These are phyloP conservation scores for Cetradonia linearis DNA, from an alignment of 495 filamentous ascomycete species.

Conservation along the genomic window DNA sequence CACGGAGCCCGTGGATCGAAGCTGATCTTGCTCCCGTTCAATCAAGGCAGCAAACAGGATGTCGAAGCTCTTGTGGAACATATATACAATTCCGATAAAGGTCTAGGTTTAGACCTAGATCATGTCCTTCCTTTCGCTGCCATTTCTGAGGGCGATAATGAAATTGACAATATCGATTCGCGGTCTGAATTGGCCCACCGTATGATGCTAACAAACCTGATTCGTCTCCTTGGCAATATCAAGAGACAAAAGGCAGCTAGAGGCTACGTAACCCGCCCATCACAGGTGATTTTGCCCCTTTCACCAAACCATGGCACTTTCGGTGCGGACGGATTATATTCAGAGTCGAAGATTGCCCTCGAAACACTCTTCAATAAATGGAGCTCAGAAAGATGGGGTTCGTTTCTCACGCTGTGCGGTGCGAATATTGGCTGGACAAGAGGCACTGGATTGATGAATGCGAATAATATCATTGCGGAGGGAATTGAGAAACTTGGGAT, in stretches of 20 bases:
- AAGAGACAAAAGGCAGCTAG: slow-evolving; percentile 18
- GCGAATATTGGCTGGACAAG: slow-evolving; percentile 27
- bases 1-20: slow-evolving; percentile 22
- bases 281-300: slow-evolving; percentile 26
- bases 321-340: slow-evolving; percentile 27
- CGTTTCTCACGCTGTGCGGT: slow-evolving; percentile 24
- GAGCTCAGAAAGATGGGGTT: slow-evolving; percentile 23
- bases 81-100: slow-evolving; percentile 21
- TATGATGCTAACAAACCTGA: slow-evolving; percentile 23
- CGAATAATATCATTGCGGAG: slow-evolving; percentile 22
- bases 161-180: slow-evolving; percentile 23
- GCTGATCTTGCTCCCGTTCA: slow-evolving; percentile 26
- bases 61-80: slow-evolving; percentile 20
- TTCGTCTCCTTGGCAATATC: slow-evolving; percentile 21
- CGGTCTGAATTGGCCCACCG: slow-evolving; percentile 25
- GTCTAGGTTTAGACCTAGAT: slow-evolving; percentile 23
- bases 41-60: slow-evolving; percentile 29
- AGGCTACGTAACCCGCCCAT: slow-evolving; percentile 21
- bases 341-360: slow-evolving; percentile 27
- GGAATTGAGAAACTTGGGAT: slow-evolving; percentile 17
- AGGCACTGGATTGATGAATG: slow-evolving; percentile 24
- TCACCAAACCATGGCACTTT: slow-evolving; percentile 28
- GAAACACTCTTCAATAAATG: slow-evolving; percentile 22
- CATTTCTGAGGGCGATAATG: slow-evolving; percentile 20
- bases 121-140: slow-evolving; percentile 28